phyloP scores from a whole-genome alignment of 805 yeast genomes.

The Pichia ethanolica region DNA sequence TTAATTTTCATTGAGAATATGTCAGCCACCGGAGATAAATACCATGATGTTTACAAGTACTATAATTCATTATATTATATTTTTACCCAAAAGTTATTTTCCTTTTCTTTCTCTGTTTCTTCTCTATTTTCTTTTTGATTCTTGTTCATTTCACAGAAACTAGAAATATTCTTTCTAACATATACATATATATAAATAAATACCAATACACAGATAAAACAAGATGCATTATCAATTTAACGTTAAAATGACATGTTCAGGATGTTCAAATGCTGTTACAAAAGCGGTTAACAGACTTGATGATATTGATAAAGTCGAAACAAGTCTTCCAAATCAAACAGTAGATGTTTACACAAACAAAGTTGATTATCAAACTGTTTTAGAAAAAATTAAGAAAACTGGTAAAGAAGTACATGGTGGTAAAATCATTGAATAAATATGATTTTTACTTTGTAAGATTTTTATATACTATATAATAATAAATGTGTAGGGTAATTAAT shows the following conservation, averaged over 20 bases:
- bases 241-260: conserved; percentile 79
- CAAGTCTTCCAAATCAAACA: conserved; percentile 72
- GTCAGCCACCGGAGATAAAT: too few species aligned
- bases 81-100: too few species aligned
- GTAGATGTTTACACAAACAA: conserved; percentile 63
- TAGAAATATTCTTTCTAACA: too few species aligned
- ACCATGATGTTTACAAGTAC: too few species aligned
- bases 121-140: too few species aligned
- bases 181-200: too few species aligned
- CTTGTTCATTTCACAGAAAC: too few species aligned
- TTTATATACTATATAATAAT: background rate
- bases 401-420: conserved; percentile 80
- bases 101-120: background rate
- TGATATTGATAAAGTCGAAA: conserved; percentile 67
- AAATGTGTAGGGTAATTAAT: too few species aligned
- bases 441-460: background rate
- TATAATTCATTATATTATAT: too few species aligned
- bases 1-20: too few species aligned
- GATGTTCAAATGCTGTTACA: conserved; percentile 83
- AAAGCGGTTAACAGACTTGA: conserved; percentile 62
- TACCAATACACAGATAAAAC: background rate
- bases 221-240: conserved; percentile 65
- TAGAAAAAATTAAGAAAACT: conserved; percentile 76
- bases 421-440: conserved; percentile 35
- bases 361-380: conserved; percentile 63